Percentiles rank a stretch among this genome's conserved stretches.
Conservation (phyloP, 495 filamentous ascomycete genomes). For the Trichoderma parareesei region DNA sequence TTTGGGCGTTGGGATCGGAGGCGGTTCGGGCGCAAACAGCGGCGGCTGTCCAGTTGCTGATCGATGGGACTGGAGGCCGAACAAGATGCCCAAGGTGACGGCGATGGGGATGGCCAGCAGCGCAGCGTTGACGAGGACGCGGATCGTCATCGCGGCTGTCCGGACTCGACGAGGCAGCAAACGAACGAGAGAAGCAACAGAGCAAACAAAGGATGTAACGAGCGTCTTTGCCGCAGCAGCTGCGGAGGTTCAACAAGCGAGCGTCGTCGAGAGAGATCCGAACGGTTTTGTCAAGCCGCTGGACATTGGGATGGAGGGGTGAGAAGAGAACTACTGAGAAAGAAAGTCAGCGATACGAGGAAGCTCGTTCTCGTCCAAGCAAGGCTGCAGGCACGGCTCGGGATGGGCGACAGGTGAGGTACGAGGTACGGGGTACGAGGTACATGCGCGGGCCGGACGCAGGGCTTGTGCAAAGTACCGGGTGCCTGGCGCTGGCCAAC, state of each 20-base stretch:
- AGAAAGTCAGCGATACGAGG: constrained; percentile 6
- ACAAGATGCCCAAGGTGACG: constrained; percentile 27
- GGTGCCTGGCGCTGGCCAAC: not conserved
- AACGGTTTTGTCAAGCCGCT: not conserved
- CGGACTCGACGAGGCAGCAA: too few relatives aligned
- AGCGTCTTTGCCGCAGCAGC: not conserved
- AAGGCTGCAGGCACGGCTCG: too few relatives aligned
- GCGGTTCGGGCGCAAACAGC: constrained; percentile 21
- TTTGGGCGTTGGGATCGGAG: constrained; percentile 3
- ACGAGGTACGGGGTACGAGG: not conserved
- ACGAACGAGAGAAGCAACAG: constrained; percentile 10
- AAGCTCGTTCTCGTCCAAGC: not conserved
- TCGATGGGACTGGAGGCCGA: constrained; percentile 34
- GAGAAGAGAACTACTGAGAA: not conserved
- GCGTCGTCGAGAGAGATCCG: constrained; percentile 2
- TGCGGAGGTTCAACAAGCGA: not conserved
- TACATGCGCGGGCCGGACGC: not conserved
- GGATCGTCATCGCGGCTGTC: constrained; percentile 15
- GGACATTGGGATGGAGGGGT: not conserved
- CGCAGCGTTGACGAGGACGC: constrained; percentile 29
- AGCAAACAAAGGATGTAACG: constrained; percentile 4
- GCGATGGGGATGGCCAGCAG: constrained; percentile 35
- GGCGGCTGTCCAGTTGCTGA: constrained; percentile 21
- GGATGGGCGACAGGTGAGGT: not conserved
- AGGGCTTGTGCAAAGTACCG: not conserved